A percentile compares a stretch with the other conserved stretches of the same genome.
These are phyloP conservation scores for Scutellaria barbata DNA, from an alignment of 257 asterid species.

Conservation along the genomic window DNA sequence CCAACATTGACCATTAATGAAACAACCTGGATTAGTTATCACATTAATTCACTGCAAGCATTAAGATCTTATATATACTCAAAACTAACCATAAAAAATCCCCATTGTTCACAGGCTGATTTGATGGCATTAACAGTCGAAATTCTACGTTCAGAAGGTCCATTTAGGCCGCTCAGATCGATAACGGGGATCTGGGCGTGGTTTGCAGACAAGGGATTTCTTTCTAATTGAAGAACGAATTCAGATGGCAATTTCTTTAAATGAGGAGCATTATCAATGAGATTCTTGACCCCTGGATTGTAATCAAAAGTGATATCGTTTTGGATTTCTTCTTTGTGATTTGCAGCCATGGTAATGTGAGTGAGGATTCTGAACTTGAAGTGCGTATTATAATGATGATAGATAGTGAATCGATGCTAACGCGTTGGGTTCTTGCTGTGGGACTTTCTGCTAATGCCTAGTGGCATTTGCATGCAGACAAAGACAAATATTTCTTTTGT, in stretches of 20 bases:
- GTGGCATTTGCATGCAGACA: slow-evolving; percentile 42
- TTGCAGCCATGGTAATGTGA: slow-evolving; percentile 24
- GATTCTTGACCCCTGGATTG: slow-evolving; percentile 52
- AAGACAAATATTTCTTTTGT: slow-evolving; percentile 5
- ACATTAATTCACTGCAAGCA: neutral
- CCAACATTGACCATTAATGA: neutral
- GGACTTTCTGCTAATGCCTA: slow-evolving; percentile 15
- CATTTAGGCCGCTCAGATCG: slow-evolving; percentile 45
- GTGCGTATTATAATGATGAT: too few species aligned
- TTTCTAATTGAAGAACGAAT: slow-evolving; percentile 37
- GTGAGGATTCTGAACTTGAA: neutral
- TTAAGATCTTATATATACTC: neutral
- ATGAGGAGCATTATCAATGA: slow-evolving; percentile 39
- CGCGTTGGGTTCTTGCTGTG: slow-evolving; percentile 9
- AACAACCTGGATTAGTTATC: neutral
- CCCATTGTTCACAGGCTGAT: slow-evolving; percentile 56
- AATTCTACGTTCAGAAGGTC: slow-evolving; percentile 30
- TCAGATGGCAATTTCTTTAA: slow-evolving; percentile 46
- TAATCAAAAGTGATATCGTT: neutral
- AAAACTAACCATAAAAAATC: slow-evolving; percentile 53
- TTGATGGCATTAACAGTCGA: slow-evolving; percentile 43
- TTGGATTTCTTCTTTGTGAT: slow-evolving; percentile 17
- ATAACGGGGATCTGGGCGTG: slow-evolving; percentile 47
- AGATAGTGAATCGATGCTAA: neutral
- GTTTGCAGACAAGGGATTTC: slow-evolving; percentile 34